Conservation (phyloP, 306 rosid species). For the Dicorynia guianensis region DNA sequence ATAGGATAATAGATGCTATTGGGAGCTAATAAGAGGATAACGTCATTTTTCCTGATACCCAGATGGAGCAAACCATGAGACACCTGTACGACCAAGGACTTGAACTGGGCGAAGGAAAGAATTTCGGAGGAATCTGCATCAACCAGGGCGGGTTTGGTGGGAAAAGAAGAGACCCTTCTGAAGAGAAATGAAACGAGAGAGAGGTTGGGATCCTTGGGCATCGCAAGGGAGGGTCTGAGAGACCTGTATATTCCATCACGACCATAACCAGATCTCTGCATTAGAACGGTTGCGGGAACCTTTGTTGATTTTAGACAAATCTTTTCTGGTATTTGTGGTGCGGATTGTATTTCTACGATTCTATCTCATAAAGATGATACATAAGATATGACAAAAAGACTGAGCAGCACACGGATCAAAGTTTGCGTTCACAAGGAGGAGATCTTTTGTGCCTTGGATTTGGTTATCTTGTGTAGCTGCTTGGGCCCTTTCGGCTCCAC, state of each 20-base stretch:
- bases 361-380: no score
- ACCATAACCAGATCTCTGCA: constrained; percentile 91
- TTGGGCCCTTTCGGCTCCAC: no score
- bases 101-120: constrained; percentile 60
- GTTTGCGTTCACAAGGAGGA: no score
- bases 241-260: constrained; percentile 81
- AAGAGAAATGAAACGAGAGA: constrained; percentile 74
- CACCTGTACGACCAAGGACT: constrained; percentile 51
- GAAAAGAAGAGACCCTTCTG: constrained; percentile 49
- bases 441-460: no score
- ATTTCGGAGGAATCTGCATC: constrained; percentile 62
- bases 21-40: constrained; percentile 81
- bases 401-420: no score
- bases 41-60: constrained; percentile 74
- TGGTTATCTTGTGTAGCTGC: no score
- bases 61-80: constrained; percentile 63
- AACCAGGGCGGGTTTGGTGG: constrained; percentile 67
- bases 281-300: constrained; percentile 11
- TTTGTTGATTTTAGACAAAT: no score
- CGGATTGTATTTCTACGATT: no score
- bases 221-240: constrained; percentile 56
- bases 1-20: constrained; percentile 64
- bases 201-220: constrained; percentile 60
- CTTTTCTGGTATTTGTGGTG: no score
- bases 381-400: no score